These are phyloP conservation scores for Gossypium gossypioides DNA, from an alignment of 441 rosid species.

Conservation along the genomic window DNA sequence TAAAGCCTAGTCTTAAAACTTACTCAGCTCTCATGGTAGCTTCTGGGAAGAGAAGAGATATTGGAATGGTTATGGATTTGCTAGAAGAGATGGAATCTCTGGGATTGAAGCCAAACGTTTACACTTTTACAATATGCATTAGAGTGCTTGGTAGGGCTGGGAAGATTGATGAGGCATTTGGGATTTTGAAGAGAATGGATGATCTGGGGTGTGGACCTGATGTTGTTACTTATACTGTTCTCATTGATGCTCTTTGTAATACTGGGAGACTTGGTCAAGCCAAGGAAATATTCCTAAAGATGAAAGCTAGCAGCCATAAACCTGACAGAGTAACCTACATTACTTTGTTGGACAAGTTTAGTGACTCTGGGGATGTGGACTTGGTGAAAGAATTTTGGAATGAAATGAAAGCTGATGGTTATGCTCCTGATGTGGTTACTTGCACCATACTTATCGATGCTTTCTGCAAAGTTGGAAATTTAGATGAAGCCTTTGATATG, in stretches of 20 bases:
- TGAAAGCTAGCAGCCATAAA: constrained; percentile 68
- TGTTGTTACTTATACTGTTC: constrained; percentile 78
- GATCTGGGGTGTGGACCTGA: constrained; percentile 82
- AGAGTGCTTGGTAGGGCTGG: constrained; percentile 78
- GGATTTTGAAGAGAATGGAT: constrained; percentile 69
- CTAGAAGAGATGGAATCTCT: constrained; percentile 71
- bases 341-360: constrained; percentile 70
- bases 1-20: constrained; percentile 86
- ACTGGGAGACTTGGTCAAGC: constrained; percentile 58
- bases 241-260: constrained; percentile 75
- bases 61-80: constrained; percentile 53
- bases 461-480: constrained; percentile 52
- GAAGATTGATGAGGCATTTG: constrained; percentile 58
- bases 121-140: constrained; percentile 84
- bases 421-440: constrained; percentile 71
- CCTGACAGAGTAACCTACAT: constrained; percentile 79
- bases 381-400: constrained; percentile 60
- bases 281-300: constrained; percentile 47
- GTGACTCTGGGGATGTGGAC: constrained; percentile 59
- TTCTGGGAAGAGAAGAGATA: constrained; percentile 73
- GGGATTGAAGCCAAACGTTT: constrained; percentile 77
- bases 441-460: constrained; percentile 73
- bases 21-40: constrained; percentile 92
- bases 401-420: constrained; percentile 81
- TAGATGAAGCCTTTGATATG: constrained; percentile 53